phyloP scores from a whole-genome alignment of 768 basidiomycete species.

The Leccinum subgranulosum region DNA sequence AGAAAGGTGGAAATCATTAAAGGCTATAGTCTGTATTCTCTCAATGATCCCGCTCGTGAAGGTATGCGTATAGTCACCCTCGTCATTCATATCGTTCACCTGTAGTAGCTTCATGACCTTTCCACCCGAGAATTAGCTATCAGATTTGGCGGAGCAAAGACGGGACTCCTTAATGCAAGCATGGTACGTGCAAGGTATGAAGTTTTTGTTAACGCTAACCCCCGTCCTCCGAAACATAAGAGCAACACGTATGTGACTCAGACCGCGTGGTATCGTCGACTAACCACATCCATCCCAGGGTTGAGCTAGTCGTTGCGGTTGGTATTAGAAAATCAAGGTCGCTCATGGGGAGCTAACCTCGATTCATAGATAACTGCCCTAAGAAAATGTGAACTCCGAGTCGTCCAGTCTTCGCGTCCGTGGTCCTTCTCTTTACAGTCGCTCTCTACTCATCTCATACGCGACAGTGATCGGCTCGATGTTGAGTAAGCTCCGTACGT shows the following conservation, averaged over 20 bases:
- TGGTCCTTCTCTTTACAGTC: constrained; percentile 2
- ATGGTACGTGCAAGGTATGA: constrained; percentile 45
- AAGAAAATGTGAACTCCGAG: constrained; percentile 73
- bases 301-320: constrained; percentile 71
- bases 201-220: constrained; percentile 1
- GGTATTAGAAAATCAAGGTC: constrained; percentile 23
- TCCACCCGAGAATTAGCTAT: constrained; percentile 69
- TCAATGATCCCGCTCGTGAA: constrained; percentile 79
- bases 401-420: constrained; percentile 80
- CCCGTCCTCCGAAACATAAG: constrained; percentile 32
- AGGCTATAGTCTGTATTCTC: constrained; percentile 53
- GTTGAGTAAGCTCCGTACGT: constrained; percentile 68
- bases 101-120: constrained; percentile 66
- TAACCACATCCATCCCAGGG: constrained; percentile 31
- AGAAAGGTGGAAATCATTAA: background rate
- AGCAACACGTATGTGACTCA: constrained; percentile 58
- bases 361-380: constrained; percentile 61
- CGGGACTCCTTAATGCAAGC: constrained; percentile 79
- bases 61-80: constrained; percentile 32
- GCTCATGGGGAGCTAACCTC: background rate
- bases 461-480: constrained; percentile 75
- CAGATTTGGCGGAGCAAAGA: constrained; percentile 72
- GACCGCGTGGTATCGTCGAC: background rate
- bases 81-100: constrained; percentile 4
- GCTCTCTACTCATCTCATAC: constrained; percentile 6